Percentiles rank a stretch among this genome's conserved stretches.
These are phyloP conservation scores for Colletotrichum liriopes DNA, from an alignment of 2,329 filamentous ascomycete species.

Conservation along the genomic window DNA sequence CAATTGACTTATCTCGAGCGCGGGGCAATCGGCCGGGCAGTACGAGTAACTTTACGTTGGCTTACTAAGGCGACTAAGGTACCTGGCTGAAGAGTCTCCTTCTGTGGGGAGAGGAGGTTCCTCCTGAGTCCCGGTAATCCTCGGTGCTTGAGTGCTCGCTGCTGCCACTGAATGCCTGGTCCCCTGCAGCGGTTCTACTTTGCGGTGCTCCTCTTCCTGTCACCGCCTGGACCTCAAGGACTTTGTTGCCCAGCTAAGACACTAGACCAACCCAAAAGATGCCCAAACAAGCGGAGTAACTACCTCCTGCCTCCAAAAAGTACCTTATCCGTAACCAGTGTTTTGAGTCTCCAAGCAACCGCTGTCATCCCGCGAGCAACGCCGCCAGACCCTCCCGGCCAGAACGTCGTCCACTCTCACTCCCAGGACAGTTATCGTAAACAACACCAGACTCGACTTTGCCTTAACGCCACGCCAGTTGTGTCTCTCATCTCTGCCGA, in stretches of 20 bases:
- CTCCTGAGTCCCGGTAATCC: too few relatives aligned
- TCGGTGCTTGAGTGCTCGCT: too few relatives aligned
- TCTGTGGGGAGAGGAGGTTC: too few relatives aligned
- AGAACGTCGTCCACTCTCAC: background rate
- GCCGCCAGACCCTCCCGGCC: constrained; percentile 1
- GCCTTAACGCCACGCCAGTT: constrained; percentile 8
- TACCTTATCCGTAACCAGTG: background rate
- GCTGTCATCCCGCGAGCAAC: constrained; percentile 13
- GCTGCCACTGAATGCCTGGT: background rate
- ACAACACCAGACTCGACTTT: constrained; percentile 18
- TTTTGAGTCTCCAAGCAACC: constrained; percentile 20
- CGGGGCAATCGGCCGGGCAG: constrained; percentile 27
- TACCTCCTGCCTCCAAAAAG: background rate
- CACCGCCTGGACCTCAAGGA: constrained; percentile 8
- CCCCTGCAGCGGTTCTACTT: background rate
- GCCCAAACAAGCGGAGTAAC: constrained; percentile 11
- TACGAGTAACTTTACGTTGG: background rate
- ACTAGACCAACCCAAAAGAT: constrained; percentile 2
- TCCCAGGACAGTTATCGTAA: constrained; percentile 20
- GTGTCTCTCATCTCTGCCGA: background rate
- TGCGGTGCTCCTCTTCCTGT: background rate
- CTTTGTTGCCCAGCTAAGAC: background rate
- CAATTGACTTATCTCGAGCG: constrained; percentile 32
- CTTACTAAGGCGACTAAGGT: background rate
- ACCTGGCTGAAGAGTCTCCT: background rate